phyloP scores from a whole-genome alignment of 192 early-diverging fungal genomes.

The Rhizoclosmatium sp. region DNA sequence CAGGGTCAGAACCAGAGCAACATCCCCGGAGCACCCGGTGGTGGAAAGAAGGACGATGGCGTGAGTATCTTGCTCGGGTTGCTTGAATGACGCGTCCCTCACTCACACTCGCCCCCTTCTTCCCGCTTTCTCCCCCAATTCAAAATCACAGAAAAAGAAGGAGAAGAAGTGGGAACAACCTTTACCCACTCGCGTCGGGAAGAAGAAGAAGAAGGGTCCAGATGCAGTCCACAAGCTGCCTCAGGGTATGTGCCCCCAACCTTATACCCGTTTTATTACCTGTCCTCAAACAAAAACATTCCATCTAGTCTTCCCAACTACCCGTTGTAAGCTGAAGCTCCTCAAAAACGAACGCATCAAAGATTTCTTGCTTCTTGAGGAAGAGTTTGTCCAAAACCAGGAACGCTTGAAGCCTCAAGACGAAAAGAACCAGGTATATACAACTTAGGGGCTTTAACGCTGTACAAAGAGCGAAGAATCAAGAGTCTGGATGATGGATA shows the following conservation, averaged over 20 bases:
- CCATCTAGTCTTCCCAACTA: constrained; percentile 93
- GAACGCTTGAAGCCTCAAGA: constrained; percentile 97
- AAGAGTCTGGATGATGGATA: too few species aligned
- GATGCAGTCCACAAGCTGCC: constrained; percentile 92
- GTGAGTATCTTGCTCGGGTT: neutral
- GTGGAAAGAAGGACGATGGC: constrained; percentile 64
- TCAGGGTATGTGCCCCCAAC: constrained; percentile 66
- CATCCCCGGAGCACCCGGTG: constrained; percentile 69
- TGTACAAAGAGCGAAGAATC: too few species aligned
- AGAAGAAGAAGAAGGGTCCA: constrained; percentile 96
- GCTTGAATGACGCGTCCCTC: constrained; percentile 44
- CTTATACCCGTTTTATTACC: constrained; percentile 7
- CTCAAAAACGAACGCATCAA: constrained; percentile 98
- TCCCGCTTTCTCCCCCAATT: too few species aligned
- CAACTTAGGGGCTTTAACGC: neutral
- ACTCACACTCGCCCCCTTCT: neutral
- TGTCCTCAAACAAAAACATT: neutral
- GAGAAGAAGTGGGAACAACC: constrained; percentile 97
- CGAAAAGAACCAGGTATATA: constrained; percentile 73
- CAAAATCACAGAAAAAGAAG: constrained; percentile 72
- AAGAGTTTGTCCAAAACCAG: constrained; percentile 99
- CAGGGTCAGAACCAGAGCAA: constrained; percentile 91
- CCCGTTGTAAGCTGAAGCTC: constrained; percentile 95
- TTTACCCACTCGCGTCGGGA: constrained; percentile 96
- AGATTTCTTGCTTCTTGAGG: constrained; percentile 98